Base-by-base conservation (phyloP, 768 basidiomycete genomes). In the Lactarius hatsudake region DNA sequence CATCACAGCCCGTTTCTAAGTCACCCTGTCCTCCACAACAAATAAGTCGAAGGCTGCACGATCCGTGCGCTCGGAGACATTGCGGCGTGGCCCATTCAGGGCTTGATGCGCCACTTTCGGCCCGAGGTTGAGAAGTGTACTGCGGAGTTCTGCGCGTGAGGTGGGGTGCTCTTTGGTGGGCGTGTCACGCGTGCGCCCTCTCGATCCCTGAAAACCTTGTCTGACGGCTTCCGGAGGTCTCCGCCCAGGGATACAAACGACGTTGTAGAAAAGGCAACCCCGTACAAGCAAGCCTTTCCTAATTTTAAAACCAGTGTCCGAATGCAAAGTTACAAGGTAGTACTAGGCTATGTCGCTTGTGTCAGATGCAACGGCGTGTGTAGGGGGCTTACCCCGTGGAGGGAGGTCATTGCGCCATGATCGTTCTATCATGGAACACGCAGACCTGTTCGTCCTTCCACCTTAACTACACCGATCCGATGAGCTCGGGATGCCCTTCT, bases 1-100 rank as follows among this genome's bases (percentile, higher is more conserved):
- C 45, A 66, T 53, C 48, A 45, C 42, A 15, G 15, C 18, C 53
- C 64, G 34, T 17, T 51, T 59, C 18, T 26, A 13, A 26, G n/a
- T 5, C 57, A 58, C 59, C 45, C 45, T 30, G 18, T 45, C 65
- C 58, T 65, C 51, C 72, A 30, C 73, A 93, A 91, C 2, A 97
- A 96, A 86, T 94, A 96, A 87, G 83, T 96, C 30, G 95, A 96
- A 77, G 94, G 95, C 18, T 90, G 93, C 69, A 98, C 96, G 17
- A 98, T 98, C 72, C 98, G 95, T 70, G 96, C 96, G 10, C 83
- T 97, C 38, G 96, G 96, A 15, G 96, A 98, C 69, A 95, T 96
- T 9, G 96, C 96, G n/a, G 96, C 96, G 5, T 98, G 96, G 96
- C 95, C 95, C 10, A 96, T 98, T 69, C 96, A 98, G 76, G 96